Conservation (phyloP, 2,329 filamentous ascomycete genomes). For the Stachybotrys echinatus region DNA sequence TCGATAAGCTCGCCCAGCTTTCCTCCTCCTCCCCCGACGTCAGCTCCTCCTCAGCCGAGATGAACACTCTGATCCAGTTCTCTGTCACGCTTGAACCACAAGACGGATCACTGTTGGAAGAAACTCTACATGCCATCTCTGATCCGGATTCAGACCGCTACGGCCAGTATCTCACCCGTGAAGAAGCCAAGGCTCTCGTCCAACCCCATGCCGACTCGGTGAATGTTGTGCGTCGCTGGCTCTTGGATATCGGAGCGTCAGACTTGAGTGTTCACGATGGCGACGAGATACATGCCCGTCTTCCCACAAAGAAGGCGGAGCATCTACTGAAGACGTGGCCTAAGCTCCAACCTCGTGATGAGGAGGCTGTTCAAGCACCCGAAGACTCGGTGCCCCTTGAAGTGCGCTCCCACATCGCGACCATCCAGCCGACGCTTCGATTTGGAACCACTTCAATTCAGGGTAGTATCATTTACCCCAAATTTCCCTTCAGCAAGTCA, state of each 20-base stretch:
- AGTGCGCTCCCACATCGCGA: constrained; percentile 26
- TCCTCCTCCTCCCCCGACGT: background rate
- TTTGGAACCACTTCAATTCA: constrained; percentile 8
- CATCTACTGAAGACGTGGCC: constrained; percentile 43
- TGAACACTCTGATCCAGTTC: constrained; percentile 17
- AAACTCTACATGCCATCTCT: constrained; percentile 41
- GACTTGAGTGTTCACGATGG: constrained; percentile 28
- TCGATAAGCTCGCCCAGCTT: no score
- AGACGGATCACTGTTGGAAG: constrained; percentile 27
- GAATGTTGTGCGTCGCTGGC: constrained; percentile 38
- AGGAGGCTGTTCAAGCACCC: constrained; percentile 33
- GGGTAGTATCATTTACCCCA: background rate
- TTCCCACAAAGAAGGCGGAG: constrained; percentile 34
- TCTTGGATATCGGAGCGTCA: constrained; percentile 30
- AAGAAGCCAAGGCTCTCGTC: constrained; percentile 44
- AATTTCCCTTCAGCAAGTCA: background rate
- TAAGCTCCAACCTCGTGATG: constrained; percentile 29
- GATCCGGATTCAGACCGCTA: constrained; percentile 41
- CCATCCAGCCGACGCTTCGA: constrained; percentile 44
- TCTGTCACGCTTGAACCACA: constrained; percentile 22
- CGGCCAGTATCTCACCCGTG: constrained; percentile 41
- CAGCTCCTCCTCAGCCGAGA: no score
- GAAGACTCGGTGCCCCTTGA: constrained; percentile 32
- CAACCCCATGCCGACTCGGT: constrained; percentile 33
- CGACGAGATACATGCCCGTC: constrained; percentile 35